Evolutionary conservation across 345 rosid genomes (phyloP), one percentile per base, ranked within the genome.

Genomic region (Syzygium aromaticum): DNA sequence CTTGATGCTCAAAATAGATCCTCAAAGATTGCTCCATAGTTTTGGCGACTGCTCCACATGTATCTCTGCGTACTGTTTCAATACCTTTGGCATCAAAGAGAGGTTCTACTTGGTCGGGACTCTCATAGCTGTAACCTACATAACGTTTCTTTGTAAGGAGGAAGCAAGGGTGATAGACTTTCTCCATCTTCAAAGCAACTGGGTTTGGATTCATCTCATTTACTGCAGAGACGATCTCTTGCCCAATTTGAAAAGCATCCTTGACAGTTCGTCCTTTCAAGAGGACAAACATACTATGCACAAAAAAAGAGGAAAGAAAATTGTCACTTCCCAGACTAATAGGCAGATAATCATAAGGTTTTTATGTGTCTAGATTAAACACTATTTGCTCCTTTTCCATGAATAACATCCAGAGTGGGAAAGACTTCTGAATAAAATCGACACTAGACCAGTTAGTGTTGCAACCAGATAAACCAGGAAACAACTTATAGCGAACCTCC

Each of bases 41-140:
- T 90, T 96, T 97, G 85, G 99, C 87, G 84, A 97, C 99, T 84
- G 96, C 99, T 78, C 67, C 90, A 88, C 99, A 97, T 38, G 97
- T 94, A 91, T 97, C 99, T 90, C 99, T 92, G 43, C 99, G 95
- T 88, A 97, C 99, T 87, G 99, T 96, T 92, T 97, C 99, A 51
- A 96, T 96, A 73, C 99, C 99, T 91, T 96, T 97, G 88, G 99
- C 99, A 92, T 97, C 99, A 93, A 95, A 96, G 17, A 89, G 57
- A 85, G 99, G 99, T 89, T 94, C 91, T 16, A 49, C 86, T 92
- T 97, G 98, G 89, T 95, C 93, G 19, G 94, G 92, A 90, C 90
- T 95, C 92, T 95, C 99, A 64, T 95, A 97, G 89, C 99, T 97
- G 91, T 96, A 96, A 61, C 99, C 99, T 67, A 96, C 99, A 89